A percentile compares a stretch with the other conserved stretches of the same genome.
These are phyloP conservation scores for Colletotrichum camelliae DNA, from an alignment of 2,329 filamentous ascomycete genomes.

Conservation along the genomic window DNA sequence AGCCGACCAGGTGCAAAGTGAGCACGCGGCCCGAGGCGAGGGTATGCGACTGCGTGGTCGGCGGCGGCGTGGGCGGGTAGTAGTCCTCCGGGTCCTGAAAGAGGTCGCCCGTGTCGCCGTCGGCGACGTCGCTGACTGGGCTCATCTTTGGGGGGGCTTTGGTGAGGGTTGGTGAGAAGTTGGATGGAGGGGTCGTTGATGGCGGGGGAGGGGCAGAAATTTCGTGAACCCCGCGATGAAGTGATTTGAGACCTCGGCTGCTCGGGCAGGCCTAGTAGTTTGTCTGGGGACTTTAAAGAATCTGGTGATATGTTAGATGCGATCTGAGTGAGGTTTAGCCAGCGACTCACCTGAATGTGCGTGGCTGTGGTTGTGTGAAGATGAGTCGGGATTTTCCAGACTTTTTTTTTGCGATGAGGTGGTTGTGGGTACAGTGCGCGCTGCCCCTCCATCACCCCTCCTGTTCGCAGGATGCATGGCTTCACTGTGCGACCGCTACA, in stretches of 20 bases:
- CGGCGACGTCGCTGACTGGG: slow-evolving; percentile 21
- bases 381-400: slow-evolving; percentile 6
- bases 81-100: slow-evolving; percentile 85
- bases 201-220: background rate
- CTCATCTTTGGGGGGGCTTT: background rate
- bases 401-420: background rate
- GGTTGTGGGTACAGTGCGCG: slow-evolving; percentile 19
- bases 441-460: background rate
- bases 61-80: slow-evolving; percentile 78
- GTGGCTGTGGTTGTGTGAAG: background rate
- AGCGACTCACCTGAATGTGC: background rate
- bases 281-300: background rate
- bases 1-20: slow-evolving; percentile 80
- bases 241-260: background rate
- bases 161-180: background rate
- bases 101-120: slow-evolving; percentile 53
- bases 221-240: background rate
- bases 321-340: background rate
- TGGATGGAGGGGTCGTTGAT: background rate
- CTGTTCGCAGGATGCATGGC: background rate
- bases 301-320: background rate
- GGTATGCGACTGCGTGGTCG: slow-evolving; percentile 75
- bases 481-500: background rate
- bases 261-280: background rate
- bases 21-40: slow-evolving; percentile 70